These are phyloP conservation scores for Cudoniella acicularis DNA, from an alignment of 495 filamentous ascomycete species.

Conservation along the genomic window DNA sequence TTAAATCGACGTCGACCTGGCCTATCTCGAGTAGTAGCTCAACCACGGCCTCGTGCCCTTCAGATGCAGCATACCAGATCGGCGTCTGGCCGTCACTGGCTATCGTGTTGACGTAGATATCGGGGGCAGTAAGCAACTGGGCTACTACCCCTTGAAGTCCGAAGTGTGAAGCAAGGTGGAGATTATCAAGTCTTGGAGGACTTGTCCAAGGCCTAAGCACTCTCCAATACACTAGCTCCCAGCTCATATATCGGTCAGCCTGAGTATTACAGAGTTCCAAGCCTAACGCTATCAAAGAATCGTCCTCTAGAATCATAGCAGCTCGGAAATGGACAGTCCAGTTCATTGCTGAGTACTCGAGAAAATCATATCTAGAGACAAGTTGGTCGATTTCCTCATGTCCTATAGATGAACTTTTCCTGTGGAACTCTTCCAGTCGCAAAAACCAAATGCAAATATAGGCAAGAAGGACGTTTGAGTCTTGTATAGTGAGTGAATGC, in stretches of 20 bases:
- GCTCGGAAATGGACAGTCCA: slow-evolving; percentile 25
- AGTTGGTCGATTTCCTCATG: neutral
- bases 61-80: slow-evolving; percentile 22
- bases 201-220: neutral
- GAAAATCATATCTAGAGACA: slow-evolving; percentile 15
- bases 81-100: slow-evolving; percentile 19
- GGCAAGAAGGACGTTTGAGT: slow-evolving; percentile 24
- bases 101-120: slow-evolving; percentile 12
- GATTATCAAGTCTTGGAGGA: neutral
- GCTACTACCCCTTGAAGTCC: slow-evolving; percentile 28
- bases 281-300: slow-evolving; percentile 5
- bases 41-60: slow-evolving; percentile 29
- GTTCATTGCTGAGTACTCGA: slow-evolving; percentile 25
- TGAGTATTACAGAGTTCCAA: slow-evolving; percentile 5
- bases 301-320: neutral
- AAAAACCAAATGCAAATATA: slow-evolving; percentile 27
- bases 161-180: neutral
- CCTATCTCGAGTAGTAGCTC: slow-evolving; percentile 11
- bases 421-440: slow-evolving; percentile 12
- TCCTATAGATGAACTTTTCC: neutral
- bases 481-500: slow-evolving; percentile 15
- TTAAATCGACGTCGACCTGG: too few species aligned
- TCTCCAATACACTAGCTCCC: slow-evolving; percentile 1
- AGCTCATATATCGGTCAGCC: slow-evolving; percentile 1
- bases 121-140: slow-evolving; percentile 5